Conservation (phyloP, 78 protist species). For the Dictyostelium discoideum region DNA sequence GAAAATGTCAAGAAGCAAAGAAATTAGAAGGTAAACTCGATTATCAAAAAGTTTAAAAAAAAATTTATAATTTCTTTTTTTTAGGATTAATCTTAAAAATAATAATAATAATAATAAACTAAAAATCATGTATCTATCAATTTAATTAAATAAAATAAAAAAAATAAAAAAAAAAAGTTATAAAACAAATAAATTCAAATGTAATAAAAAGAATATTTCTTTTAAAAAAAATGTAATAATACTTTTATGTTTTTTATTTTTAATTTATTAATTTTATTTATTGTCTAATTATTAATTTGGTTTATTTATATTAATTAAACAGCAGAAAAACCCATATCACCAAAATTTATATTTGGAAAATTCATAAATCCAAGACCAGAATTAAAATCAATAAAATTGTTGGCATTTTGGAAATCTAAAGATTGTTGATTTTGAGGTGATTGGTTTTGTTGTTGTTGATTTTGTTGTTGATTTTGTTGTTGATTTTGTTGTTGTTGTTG, state of each 20-base stretch:
- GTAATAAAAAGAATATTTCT: not conserved
- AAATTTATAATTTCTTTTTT: not conserved
- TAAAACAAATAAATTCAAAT: not conserved
- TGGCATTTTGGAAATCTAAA: not conserved
- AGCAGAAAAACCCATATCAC: constrained; percentile 54
- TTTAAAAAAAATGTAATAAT: too few species aligned
- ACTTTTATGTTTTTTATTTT: not conserved
- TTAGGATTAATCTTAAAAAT: too few species aligned
- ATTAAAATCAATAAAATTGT: constrained; percentile 22
- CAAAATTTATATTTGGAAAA: constrained; percentile 12
- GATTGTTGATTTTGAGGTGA: constrained; percentile 7
- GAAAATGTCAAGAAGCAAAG: constrained; percentile 97
- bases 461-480: not conserved
- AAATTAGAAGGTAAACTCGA: constrained; percentile 95
- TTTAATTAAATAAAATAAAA: too few species aligned
- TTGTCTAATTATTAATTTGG: not conserved
- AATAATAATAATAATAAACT: too few species aligned
- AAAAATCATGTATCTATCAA: not conserved
- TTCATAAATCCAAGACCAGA: constrained; percentile 35
- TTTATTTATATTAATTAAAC: constrained; percentile 27
- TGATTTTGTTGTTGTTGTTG: constrained; percentile 24
- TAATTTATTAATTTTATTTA: not conserved
- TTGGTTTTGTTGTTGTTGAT: not conserved
- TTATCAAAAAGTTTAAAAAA: constrained; percentile 74
- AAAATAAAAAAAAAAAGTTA: too few species aligned